Base-by-base conservation (phyloP, 2,329 filamentous ascomycete genomes). In the Tolypocladium endophyticum region DNA sequence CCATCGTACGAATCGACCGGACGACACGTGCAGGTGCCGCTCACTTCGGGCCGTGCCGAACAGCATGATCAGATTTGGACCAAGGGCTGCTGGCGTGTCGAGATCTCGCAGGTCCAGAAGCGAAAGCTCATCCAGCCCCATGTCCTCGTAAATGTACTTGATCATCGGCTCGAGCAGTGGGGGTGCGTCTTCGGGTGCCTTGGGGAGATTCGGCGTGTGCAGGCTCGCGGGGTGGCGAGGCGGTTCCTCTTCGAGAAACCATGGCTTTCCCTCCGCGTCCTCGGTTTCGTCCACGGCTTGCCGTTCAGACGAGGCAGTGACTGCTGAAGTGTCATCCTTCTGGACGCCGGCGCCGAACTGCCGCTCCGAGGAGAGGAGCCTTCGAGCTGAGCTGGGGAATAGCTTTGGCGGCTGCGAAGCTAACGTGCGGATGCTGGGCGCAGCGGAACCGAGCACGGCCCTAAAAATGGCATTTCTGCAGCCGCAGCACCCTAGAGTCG, bases 21-120 rank as follows among this genome's bases (percentile, higher is more conserved):
- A 91, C 1, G 90, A 90, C 28, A 96, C 88, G 69, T 96, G 93
- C 41, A 99, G 79, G 76, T 99, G 94, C 58, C 93, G 92, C 72
- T 97, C 90, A 67, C 90, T 95, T 61, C 94, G 87, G 18, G 93
- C 90, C 11, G 92, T 96, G 47, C 89, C 92, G 64, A 99, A 85
- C 36, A 99, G 76, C 94, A 97, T 97, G 58, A 99, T 81, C 35
- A 97, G 81, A 67, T 93, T 92, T 2, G 90, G 85, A 1, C 94
- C 94, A 1, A 99, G 81, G 0, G 92, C 92, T 0, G 93, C 87
- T 0, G 92, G 89, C 0, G 92, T 92, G 66, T 97, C 89, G 56
- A 97, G 80, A 43, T 84, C 77, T 60, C 94, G 90, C 38, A 99
- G 79, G 69, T 99, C 94, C 55, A 96, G 79, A 7, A 99, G 74